A percentile compares a stretch with the other conserved stretches of the same genome.
Conservation (phyloP, 208 protist species). For the Acanthamoeba lugdunensis region DNA sequence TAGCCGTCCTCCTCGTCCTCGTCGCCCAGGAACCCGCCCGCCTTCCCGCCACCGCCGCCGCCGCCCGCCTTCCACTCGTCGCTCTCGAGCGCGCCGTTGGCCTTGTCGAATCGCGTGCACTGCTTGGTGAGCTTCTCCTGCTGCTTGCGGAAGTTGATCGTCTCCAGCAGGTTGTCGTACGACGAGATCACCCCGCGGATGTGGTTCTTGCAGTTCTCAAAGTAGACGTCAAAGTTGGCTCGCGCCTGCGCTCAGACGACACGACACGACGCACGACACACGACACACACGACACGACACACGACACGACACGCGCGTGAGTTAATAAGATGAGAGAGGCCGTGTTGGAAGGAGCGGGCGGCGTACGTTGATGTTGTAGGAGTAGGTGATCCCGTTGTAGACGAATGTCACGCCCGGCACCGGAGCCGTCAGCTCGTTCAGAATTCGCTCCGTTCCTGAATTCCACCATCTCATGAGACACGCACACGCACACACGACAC, state of each 20-base stretch:
- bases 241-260: background rate
- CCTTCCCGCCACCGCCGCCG: no score
- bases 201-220: conserved; percentile 13
- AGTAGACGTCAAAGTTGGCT: background rate
- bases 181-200: background rate
- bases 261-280: no score
- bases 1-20: background rate
- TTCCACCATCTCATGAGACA: background rate
- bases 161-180: background rate
- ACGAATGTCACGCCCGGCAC: background rate
- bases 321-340: background rate
- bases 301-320: no score
- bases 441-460: background rate
- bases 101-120: conserved; percentile 2
- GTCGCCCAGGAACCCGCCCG: background rate
- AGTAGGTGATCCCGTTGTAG: background rate
- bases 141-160: conserved; percentile 9
- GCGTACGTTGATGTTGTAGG: background rate
- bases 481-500: no score
- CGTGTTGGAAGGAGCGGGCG: background rate
- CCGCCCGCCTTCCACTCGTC: background rate
- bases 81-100: background rate
- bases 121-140: conserved; percentile 17
- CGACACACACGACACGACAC: no score
- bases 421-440: background rate